Percentiles rank a stretch among this genome's conserved stretches.
Evolutionary conservation across 345 rosid species (phyloP).

Genomic region (Geranium rotundifolium): DNA sequence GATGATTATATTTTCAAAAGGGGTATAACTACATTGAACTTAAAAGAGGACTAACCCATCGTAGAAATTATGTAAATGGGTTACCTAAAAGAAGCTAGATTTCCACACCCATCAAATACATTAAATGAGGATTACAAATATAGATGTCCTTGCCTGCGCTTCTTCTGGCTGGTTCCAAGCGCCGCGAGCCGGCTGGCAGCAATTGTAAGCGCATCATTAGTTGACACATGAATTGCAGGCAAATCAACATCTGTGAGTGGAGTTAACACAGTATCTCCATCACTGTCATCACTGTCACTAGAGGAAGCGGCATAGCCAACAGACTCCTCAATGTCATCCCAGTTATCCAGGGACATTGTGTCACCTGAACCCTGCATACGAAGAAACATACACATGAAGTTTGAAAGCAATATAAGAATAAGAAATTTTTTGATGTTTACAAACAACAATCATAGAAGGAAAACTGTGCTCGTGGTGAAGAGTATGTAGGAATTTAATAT

Average conservation of each 20-base stretch:
- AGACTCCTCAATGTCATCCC: conserved; percentile 28
- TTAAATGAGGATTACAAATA: background rate
- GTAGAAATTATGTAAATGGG: too few species aligned
- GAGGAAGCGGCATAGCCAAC: conserved; percentile 38
- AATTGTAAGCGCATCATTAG: conserved; percentile 38
- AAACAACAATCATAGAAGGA: too few species aligned
- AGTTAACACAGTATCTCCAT: conserved; percentile 46
- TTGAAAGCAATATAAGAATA: background rate
- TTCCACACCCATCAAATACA: background rate
- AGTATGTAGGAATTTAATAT: conserved; percentile 11
- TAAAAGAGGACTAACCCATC: background rate
- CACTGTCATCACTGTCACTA: conserved; percentile 81
- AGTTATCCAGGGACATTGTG: conserved; percentile 28
- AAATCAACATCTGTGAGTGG: conserved; percentile 44
- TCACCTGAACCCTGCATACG: conserved; percentile 27
- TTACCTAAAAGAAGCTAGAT: background rate
- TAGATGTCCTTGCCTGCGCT: conserved; percentile 42
- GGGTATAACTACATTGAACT: background rate
- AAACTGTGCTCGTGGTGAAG: too few species aligned
- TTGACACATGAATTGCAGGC: conserved; percentile 32
- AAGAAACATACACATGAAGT: background rate
- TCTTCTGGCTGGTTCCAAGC: conserved; percentile 44
- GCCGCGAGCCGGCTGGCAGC: conserved; percentile 52
- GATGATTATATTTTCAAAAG: background rate
- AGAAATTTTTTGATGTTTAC: too few species aligned